phyloP scores from a whole-genome alignment of 1,284 basidiomycete species.

The Phellinidium pouzarii region DNA sequence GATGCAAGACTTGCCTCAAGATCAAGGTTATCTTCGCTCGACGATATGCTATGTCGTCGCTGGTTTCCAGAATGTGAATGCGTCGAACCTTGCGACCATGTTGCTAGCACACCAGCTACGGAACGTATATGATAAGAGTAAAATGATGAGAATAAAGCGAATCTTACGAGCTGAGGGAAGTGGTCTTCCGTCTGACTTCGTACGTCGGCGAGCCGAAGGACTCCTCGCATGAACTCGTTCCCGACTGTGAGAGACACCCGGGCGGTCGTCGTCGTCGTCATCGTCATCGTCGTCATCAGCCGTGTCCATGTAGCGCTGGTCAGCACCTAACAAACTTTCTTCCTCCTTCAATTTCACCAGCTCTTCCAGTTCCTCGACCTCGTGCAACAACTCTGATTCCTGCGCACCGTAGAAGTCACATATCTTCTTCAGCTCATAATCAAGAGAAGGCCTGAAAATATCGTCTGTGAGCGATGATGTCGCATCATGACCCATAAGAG shows the following conservation, averaged over 20 bases:
- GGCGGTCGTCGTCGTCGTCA: constrained; percentile 58
- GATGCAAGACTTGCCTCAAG: constrained; percentile 37
- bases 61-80: constrained; percentile 21
- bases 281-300: constrained; percentile 59
- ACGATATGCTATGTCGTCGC: constrained; percentile 47
- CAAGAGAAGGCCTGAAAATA: constrained; percentile 69
- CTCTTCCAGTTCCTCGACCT: constrained; percentile 59
- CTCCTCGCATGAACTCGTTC: constrained; percentile 18
- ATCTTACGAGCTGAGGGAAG: constrained; percentile 19
- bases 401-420: constrained; percentile 74
- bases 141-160: neutral
- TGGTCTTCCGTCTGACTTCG: constrained; percentile 20
- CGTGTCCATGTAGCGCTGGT: constrained; percentile 39
- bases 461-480: constrained; percentile 41
- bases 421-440: constrained; percentile 84
- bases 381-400: constrained; percentile 63
- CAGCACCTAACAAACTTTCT: constrained; percentile 45
- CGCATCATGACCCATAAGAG: constrained; percentile 39
- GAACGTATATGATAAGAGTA: neutral
- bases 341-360: constrained; percentile 64
- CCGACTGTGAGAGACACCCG: constrained; percentile 21
- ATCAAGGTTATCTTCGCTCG: constrained; percentile 40
- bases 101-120: constrained; percentile 15
- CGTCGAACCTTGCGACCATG: constrained; percentile 17
- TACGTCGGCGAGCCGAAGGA: constrained; percentile 18